Evolutionary conservation across 2,329 filamentous ascomycete species (phyloP).

Genomic region (Onygenales sp.): DNA sequence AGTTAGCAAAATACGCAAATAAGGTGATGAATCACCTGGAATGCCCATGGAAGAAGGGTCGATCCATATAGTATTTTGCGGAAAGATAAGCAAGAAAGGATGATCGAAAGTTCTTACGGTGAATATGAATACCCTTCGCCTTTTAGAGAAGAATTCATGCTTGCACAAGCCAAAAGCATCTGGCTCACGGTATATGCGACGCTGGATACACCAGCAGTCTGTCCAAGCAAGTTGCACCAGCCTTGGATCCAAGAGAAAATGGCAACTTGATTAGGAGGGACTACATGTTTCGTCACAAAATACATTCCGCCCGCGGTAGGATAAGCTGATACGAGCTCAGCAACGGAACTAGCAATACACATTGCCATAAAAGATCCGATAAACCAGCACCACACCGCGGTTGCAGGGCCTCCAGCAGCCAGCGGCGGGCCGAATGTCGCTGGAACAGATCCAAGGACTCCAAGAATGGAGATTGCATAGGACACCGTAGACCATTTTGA

Average conservation of each 20-base stretch:
- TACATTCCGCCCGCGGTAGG: conserved; percentile 61
- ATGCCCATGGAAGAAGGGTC: neutral
- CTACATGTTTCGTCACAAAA: conserved; percentile 57
- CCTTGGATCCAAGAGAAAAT: conserved; percentile 57
- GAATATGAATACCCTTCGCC: conserved; percentile 44
- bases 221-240: conserved; percentile 58
- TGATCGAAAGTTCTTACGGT: conserved; percentile 38
- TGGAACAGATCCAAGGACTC: conserved; percentile 56
- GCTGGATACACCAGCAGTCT: conserved; percentile 54
- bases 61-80: neutral
- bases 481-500: conserved; percentile 59
- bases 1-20: conserved; percentile 8
- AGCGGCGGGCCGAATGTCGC: conserved; percentile 53
- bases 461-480: conserved; percentile 57
- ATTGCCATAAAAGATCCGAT: conserved; percentile 56
- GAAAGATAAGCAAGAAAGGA: neutral
- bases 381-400: conserved; percentile 58
- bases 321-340: conserved; percentile 57
- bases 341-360: conserved; percentile 56
- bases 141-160: conserved; percentile 50
- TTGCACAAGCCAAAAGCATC: conserved; percentile 52
- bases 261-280: conserved; percentile 50
- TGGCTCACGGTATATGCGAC: conserved; percentile 55
- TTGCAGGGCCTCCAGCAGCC: conserved; percentile 50
- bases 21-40: too few species aligned